These are phyloP conservation scores for Rhododendron simsii DNA, from an alignment of 148 eudicot genomes.

Conservation along the genomic window DNA sequence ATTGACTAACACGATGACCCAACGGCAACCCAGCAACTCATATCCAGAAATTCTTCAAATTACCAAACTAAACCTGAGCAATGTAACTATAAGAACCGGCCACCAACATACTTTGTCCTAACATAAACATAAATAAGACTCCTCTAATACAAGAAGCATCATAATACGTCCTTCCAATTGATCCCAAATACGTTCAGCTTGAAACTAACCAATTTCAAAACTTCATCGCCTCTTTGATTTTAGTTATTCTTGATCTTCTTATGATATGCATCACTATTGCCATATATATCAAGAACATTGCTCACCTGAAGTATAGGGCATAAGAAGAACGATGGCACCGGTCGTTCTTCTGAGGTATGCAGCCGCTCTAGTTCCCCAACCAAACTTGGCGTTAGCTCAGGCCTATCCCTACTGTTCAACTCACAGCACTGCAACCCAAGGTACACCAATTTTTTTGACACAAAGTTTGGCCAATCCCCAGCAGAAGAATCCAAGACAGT, in stretches of 20 bases:
- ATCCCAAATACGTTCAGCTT: not conserved
- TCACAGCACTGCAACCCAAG: conserved; percentile 73
- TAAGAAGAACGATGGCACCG: conserved; percentile 60
- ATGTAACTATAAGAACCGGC: not conserved
- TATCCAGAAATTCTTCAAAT: not conserved
- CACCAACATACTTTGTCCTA: not conserved
- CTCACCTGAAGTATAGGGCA: conserved; percentile 75
- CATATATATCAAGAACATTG: not conserved
- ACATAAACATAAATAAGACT: not conserved
- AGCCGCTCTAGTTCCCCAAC: conserved; percentile 70
- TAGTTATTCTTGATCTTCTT: not conserved
- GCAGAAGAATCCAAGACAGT: conserved; percentile 68
- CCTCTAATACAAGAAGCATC: not conserved
- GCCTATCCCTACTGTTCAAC: conserved; percentile 56
- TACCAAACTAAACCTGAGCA: not conserved
- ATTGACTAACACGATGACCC: not conserved
- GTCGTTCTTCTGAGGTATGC: conserved; percentile 53
- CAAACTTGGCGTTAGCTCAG: conserved; percentile 52
- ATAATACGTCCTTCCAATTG: not conserved
- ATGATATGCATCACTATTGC: not conserved
- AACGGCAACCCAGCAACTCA: not conserved
- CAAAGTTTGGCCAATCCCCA: conserved; percentile 66
- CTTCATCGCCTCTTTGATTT: not conserved
- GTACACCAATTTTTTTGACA: conserved; percentile 51
- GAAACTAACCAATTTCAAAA: not conserved